Base-by-base conservation (phyloP, 2,329 filamentous ascomycete species). In the Bertia moriformis region DNA sequence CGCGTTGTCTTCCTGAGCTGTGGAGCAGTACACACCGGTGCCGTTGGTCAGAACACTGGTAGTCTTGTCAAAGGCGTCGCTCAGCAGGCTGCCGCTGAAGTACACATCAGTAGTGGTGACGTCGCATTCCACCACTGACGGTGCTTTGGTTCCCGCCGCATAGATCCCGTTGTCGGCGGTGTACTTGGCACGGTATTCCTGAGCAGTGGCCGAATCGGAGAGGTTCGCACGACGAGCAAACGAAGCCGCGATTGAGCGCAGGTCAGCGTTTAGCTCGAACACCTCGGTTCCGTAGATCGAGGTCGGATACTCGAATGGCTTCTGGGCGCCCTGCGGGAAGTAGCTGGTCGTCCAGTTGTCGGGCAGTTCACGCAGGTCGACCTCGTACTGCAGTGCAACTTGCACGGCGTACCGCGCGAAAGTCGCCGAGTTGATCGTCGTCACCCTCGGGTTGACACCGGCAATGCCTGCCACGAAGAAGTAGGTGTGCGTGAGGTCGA, bases 301-400 rank as follows among this genome's bases (percentile, higher is more conserved):
- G 35, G 51, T 54, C 0, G 78, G 78, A 44, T 78, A 78, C 36
- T 74, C 53, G 35, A 65, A 55, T 0, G 79, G 75, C 4, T 51
- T 46, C 18, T 62, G 53, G 17, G 67, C 62, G 14, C 78, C 81
- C 48, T 73, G 76, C 1, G 78, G 69, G 19, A 86, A 64, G 52
- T 86, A 86, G 4, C 80, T 79, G 0, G 78, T 81, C 1, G 67
- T 60, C 57, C 69, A 84, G 53, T 76, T 77, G 2, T 51, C 50
- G 0, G 79, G 77, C 22, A 83, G 70, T 43, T 84, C 79, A 22
- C 81, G 70, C 1, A 71, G 60, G 47, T 86, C 81, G 43, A 87
- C 72, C 55, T 87, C 82, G 46, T 85, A 83, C 54, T 87, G 81
- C 39, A 86, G 61, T 0, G 76, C 80, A 2, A 85, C 79, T 51